Evolutionary conservation across 2,329 filamentous ascomycete genomes (phyloP), one percentile per base, ranked within the genome.

Genomic region (Hortaea sp.): DNA sequence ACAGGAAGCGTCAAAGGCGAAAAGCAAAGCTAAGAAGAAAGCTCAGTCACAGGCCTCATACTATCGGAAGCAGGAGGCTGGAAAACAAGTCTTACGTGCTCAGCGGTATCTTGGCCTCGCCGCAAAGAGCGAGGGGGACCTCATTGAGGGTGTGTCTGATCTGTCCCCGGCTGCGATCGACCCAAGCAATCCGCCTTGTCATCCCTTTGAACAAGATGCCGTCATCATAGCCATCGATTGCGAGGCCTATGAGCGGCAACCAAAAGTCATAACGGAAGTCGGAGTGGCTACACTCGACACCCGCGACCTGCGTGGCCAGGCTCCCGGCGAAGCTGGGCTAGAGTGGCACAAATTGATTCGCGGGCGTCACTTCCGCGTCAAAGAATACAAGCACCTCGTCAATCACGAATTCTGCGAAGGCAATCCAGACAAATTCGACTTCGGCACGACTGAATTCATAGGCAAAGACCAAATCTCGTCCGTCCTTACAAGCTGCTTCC

Each of bases 211-310:
- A 29, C 57, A 64, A 7, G 69, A 73, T n/a, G 73, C 79, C 0
- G 73, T 94, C 6, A 84, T 95, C 55, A 71, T 95, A 48, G 80
- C 77, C 51, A 72, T 97, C 39, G 92, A 98, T 57, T 70, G 92
- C 30, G 92, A 98, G 64, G 81, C 83, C 1, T 86, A 82, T 48
- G 92, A 98, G 63, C 66, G 68, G 20, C 71, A 77, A 39, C 76
- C 79, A 9, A 69, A 73, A 31, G 70, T 77, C 9, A 75, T 97
- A 48, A 94, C 89, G 0, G 92, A 98, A 64, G 74, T 98, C 35
- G 92, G 92, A 1, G 72, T 98, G 37, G 82, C 87, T 1, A 81
- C 82, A 2, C 71, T 97, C 0, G 88, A 97, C 61, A 88, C 84
- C 1, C 63, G 68, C 13, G 73, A 78, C 43, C 64, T 88, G 20